phyloP scores from a whole-genome alignment of 2,329 filamentous ascomycete species.

The Reticulascus tulasneorum region DNA sequence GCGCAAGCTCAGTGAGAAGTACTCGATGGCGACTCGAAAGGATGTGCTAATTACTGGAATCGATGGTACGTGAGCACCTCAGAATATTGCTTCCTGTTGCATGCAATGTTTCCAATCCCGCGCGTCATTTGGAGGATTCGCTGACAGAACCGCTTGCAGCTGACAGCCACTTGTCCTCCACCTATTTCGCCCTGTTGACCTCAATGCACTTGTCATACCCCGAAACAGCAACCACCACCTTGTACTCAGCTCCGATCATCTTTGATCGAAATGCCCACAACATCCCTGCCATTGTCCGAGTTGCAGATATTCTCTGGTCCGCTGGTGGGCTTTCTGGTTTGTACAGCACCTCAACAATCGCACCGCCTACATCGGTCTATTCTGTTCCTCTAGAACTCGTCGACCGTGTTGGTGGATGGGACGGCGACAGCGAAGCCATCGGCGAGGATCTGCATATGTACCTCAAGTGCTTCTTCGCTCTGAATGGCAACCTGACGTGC shows the following conservation, averaged over 20 bases:
- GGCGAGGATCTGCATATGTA: slow-evolving; percentile 77
- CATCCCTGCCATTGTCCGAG: slow-evolving; percentile 64
- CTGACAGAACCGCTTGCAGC: slow-evolving; percentile 41
- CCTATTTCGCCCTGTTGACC: slow-evolving; percentile 63
- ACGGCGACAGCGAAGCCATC: slow-evolving; percentile 66
- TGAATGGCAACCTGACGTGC: slow-evolving; percentile 64
- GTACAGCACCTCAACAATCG: slow-evolving; percentile 59
- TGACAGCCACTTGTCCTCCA: slow-evolving; percentile 65
- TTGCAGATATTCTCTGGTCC: slow-evolving; percentile 69
- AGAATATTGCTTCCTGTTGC: slow-evolving; percentile 9
- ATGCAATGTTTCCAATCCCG: slow-evolving; percentile 13
- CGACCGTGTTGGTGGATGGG: slow-evolving; percentile 69
- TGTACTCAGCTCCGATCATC: slow-evolving; percentile 68
- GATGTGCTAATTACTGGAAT: slow-evolving; percentile 68
- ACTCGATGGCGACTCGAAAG: slow-evolving; percentile 46
- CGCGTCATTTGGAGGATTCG: slow-evolving; percentile 18
- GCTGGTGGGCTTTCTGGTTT: slow-evolving; percentile 67
- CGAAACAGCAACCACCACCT: slow-evolving; percentile 56
- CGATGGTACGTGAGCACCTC: slow-evolving; percentile 53
- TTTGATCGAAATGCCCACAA: slow-evolving; percentile 70
- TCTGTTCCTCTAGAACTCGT: slow-evolving; percentile 64
- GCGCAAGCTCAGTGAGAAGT: slow-evolving; percentile 59
- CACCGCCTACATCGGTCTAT: slow-evolving; percentile 71
- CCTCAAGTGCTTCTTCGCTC: slow-evolving; percentile 71
- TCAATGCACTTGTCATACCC: slow-evolving; percentile 58